Evolutionary conservation across 2,329 filamentous ascomycete species (phyloP).

Genomic region (Sclerotiophoma versabilis): DNA sequence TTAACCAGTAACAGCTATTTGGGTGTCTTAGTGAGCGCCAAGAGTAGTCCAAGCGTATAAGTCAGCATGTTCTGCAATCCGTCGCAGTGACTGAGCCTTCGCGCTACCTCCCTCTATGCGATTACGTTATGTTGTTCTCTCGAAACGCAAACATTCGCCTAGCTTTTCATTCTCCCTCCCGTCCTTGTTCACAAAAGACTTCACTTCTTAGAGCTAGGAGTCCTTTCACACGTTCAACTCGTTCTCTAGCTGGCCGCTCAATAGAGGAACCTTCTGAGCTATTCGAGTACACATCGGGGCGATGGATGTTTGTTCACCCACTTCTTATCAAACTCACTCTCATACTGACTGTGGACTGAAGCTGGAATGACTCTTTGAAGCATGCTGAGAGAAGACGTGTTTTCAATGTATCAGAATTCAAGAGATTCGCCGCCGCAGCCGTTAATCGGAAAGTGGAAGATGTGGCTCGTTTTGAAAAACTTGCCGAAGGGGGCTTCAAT

Average conservation of each 20-base stretch:
- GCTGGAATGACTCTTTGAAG: constrained; percentile 30
- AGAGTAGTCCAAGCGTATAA: too few species aligned
- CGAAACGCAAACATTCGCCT: neutral
- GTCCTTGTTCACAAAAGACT: neutral
- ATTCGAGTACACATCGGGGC: constrained; percentile 34
- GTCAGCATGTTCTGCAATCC: too few species aligned
- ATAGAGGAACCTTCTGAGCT: constrained; percentile 20
- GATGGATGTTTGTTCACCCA: constrained; percentile 30
- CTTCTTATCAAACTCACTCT: neutral
- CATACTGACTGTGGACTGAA: constrained; percentile 23
- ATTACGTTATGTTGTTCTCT: neutral
- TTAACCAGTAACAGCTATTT: too few species aligned
- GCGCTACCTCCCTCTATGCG: neutral
- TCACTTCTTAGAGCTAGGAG: constrained; percentile 1
- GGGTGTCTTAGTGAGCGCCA: too few species aligned
- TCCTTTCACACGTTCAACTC: constrained; percentile 12
- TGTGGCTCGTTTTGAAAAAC: constrained; percentile 32
- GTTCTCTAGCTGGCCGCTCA: constrained; percentile 8
- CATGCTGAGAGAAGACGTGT: constrained; percentile 27
- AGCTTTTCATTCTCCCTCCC: neutral
- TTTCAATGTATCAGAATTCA: constrained; percentile 32
- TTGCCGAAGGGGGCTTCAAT: constrained; percentile 38
- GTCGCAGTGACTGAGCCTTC: too few species aligned
- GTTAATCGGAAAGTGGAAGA: constrained; percentile 30
- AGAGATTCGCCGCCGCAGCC: constrained; percentile 37